phyloP scores from a whole-genome alignment of 148 eudicot species.

The Suaeda aralocaspica region DNA sequence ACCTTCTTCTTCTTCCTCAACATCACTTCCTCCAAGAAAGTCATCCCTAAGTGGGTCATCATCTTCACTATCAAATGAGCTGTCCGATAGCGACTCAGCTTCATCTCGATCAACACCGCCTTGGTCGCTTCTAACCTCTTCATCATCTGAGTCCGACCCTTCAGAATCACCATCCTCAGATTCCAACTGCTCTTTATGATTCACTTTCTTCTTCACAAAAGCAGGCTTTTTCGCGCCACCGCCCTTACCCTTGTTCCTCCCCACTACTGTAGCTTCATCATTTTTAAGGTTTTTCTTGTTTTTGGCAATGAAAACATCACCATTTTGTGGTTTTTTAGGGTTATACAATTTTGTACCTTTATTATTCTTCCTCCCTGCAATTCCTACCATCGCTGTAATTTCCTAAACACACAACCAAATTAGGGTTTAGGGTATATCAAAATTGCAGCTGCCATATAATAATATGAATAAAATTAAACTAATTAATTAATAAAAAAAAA shows the following conservation, averaged over 20 bases:
- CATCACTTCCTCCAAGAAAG: slow-evolving; percentile 57
- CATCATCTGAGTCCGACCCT: background rate
- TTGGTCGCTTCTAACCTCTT: too few relatives aligned
- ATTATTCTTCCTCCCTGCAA: background rate
- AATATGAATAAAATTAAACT: too few relatives aligned
- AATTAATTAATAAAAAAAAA: too few relatives aligned
- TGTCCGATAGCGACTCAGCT: slow-evolving; percentile 32
- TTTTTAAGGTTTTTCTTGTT: background rate
- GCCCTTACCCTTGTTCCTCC: background rate
- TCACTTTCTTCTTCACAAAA: background rate
- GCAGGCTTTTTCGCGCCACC: background rate
- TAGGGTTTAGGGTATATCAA: background rate
- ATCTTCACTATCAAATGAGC: slow-evolving; percentile 44
- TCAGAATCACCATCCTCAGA: background rate
- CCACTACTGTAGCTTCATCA: background rate
- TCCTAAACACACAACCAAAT: background rate
- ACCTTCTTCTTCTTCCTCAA: slow-evolving; percentile 33
- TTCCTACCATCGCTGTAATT: background rate
- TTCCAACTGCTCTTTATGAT: background rate
- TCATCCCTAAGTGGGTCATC: slow-evolving; percentile 47
- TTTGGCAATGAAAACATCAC: background rate
- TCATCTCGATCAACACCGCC: slow-evolving; percentile 29
- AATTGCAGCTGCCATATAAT: too few relatives aligned
- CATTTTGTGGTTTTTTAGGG: background rate
- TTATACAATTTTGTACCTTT: background rate